Percentiles rank a stretch among this genome's conserved stretches.
phyloP scores from a whole-genome alignment of 345 rosid species.

The Lepidium aucheri region DNA sequence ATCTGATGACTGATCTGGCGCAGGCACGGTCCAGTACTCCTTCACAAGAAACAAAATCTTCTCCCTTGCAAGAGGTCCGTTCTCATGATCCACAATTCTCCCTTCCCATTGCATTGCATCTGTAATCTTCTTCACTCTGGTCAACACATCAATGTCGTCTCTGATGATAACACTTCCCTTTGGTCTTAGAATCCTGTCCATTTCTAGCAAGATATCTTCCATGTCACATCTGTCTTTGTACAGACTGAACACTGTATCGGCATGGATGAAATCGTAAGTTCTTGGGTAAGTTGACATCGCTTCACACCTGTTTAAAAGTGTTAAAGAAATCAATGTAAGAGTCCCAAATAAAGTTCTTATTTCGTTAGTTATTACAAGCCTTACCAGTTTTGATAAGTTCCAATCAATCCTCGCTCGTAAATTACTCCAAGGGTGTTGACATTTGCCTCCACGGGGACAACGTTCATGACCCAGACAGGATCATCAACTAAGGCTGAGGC shows the following conservation, averaged over 20 bases:
- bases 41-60: slow-evolving; percentile 71
- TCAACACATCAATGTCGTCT: slow-evolving; percentile 71
- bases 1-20: slow-evolving; percentile 16
- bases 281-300: slow-evolving; percentile 99
- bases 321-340: background rate
- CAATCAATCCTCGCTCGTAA: slow-evolving; percentile 78
- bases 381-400: slow-evolving; percentile 88
- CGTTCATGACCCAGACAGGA: slow-evolving; percentile 81
- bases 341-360: background rate
- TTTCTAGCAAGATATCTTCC: slow-evolving; percentile 70
- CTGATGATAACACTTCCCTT: slow-evolving; percentile 71
- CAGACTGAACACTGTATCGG: slow-evolving; percentile 58
- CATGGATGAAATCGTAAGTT: slow-evolving; percentile 85
- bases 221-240: slow-evolving; percentile 62
- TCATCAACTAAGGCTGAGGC: slow-evolving; percentile 68
- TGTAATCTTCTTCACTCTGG: slow-evolving; percentile 48
- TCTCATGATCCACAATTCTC: slow-evolving; percentile 68
- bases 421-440: slow-evolving; percentile 69
- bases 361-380: background rate
- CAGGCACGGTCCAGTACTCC: slow-evolving; percentile 58
- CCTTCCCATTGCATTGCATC: slow-evolving; percentile 81
- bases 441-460: slow-evolving; percentile 52
- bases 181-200: slow-evolving; percentile 85
- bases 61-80: slow-evolving; percentile 59
- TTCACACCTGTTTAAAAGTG: slow-evolving; percentile 30